Base-by-base conservation (phyloP, 176 grass and related monocot genomes). In the sorghum (Sorghum bicolor) region DNA sequence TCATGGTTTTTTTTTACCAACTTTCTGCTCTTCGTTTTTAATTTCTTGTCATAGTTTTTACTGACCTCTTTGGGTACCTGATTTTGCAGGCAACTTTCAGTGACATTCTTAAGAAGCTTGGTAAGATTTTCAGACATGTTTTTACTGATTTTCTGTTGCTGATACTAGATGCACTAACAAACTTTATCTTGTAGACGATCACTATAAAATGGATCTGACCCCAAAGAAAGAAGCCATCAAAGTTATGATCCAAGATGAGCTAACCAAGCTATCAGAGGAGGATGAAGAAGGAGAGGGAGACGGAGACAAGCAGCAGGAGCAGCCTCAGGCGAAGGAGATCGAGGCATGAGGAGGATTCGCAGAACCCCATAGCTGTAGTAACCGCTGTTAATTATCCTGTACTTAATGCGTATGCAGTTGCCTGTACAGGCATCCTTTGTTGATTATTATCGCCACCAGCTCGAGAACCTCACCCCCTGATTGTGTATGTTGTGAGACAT, bases 61-160 rank as follows among this genome's bases (percentile, higher is more conserved):
- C 76, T 90, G 63, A 85, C 78, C 47, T 77, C 20, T 83, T 83
- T 76, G 32, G 19, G 25, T 75, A 87, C 25, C 43, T 84, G 26
- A 50, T 88, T 89, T 81, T 86, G 52, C 93, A 95, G 93, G 88
- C 93, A 58, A 95, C 93, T 81, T 95, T 95, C 72, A 95, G 88
- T 64, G 93, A 95, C 76, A 95, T 95, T 79, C 83, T 95, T 67
- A 88, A 88, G 80, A 89, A 90, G 85, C 87, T 95, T 5, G 90
- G 93, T 95, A 90, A 86, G 82, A 33, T 72, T 57, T 80, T 74
- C 30, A 78, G 67, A 31, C 61, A 31, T 80, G 16, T 67, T 83
- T 70, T 67, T 19, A 45, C 73, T 50, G 63, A 74, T 15, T 63
- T 83, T 20, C 14, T 2, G 4, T 61, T 53, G 11, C 14, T 67